A percentile compares a stretch with the other conserved stretches of the same genome.
Conservation (phyloP, 371 early-diverging fungal species). For the Parasitella parasitica region DNA sequence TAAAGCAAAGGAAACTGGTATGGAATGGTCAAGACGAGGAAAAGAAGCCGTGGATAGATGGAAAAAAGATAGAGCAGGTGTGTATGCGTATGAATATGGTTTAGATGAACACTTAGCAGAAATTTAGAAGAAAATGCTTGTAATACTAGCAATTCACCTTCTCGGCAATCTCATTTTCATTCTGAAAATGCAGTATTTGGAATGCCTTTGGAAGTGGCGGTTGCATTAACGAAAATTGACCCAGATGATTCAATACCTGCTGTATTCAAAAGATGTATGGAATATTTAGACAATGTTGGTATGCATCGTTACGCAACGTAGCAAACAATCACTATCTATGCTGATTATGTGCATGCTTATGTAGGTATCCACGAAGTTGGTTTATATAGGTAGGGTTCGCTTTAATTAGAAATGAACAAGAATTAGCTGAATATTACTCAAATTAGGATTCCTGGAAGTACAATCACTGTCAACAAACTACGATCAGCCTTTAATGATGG, state of each 20-base stretch:
- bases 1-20: conserved; percentile 49
- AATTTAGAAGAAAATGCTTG: conserved; percentile 1
- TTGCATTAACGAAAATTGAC: conserved; percentile 52
- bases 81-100: conserved; percentile 7
- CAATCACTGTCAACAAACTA: conserved; percentile 53
- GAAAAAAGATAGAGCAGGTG: conserved; percentile 47
- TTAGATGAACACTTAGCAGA: background rate
- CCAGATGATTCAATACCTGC: conserved; percentile 65
- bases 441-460: conserved; percentile 55
- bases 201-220: conserved; percentile 53
- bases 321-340: background rate
- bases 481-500: conserved; percentile 53
- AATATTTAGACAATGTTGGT: conserved; percentile 56
- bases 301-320: background rate
- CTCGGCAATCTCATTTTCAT: conserved; percentile 3
- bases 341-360: background rate
- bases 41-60: conserved; percentile 54
- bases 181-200: conserved; percentile 53
- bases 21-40: conserved; percentile 49
- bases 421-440: background rate
- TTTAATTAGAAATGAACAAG: background rate
- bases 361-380: conserved; percentile 62
- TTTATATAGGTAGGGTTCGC: conserved; percentile 45
- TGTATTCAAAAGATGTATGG: conserved; percentile 74
- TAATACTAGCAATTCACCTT: background rate